These are phyloP conservation scores for Euphorbia tirucalli DNA, from an alignment of 345 rosid species.

Conservation along the genomic window DNA sequence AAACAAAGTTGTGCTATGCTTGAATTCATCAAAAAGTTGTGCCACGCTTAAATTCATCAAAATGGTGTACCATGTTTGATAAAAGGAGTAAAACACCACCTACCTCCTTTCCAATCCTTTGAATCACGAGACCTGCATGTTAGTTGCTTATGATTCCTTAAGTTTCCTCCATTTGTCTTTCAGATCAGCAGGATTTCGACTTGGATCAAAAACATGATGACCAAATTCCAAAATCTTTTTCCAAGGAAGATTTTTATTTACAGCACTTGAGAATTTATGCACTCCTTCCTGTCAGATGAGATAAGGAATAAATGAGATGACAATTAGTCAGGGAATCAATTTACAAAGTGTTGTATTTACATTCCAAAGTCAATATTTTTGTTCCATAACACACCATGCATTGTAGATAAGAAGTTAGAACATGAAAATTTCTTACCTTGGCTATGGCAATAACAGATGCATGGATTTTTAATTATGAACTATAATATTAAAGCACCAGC, in stretches of 20 bases:
- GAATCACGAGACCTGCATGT: not conserved
- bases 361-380: not conserved
- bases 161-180: constrained; percentile 77
- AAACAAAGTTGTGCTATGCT: too few species aligned
- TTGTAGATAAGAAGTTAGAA: not conserved
- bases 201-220: constrained; percentile 44
- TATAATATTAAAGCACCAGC: not conserved
- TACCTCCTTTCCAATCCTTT: not conserved
- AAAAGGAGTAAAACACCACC: not conserved
- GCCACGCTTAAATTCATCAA: too few species aligned
- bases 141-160: not conserved
- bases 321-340: not conserved
- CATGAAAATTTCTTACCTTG: not conserved
- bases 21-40: too few species aligned
- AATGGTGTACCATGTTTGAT: too few species aligned
- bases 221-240: constrained; percentile 75
- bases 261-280: constrained; percentile 33
- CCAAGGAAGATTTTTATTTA: constrained; percentile 74
- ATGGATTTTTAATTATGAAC: not conserved
- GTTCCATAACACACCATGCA: not conserved
- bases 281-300: constrained; percentile 56
- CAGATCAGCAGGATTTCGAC: constrained; percentile 66
- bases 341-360: not conserved
- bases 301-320: not conserved
- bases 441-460: not conserved